Evolutionary conservation across 2,329 filamentous ascomycete genomes (phyloP), one percentile per base, ranked within the genome.

Genomic region (Aulographum hederae): DNA sequence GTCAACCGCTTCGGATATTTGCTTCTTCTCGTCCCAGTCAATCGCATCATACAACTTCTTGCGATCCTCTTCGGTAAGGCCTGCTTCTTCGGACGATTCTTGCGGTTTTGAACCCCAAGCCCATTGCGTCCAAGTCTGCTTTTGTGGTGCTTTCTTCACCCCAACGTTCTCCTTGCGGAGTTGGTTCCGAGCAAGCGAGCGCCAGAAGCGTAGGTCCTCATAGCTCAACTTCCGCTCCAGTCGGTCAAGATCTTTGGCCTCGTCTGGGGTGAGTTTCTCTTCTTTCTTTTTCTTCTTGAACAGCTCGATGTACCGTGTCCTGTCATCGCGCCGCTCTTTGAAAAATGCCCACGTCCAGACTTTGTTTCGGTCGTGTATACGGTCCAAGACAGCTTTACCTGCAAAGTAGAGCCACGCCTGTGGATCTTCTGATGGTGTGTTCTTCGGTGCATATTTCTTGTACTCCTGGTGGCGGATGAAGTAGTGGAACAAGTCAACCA

Each of bases 381-480:
- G 94, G 49, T 74, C 73, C 5, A 94, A 62, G 1, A 99, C 74
- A 14, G 86, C 81, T 43, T 92, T 69, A 15, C 78, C 85, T 2
- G 89, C 91, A 53, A 95, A 99, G 35, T 68, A 69, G 34, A 98
- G 61, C 89, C 89, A 99, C 0, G 86, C 89, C 23, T 72, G 70
- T 11, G 89, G 86, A 43, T 95, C 81, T 51, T 95, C 81, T 47
- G 84, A 92, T 0, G 82, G 79, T 0, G 69, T 67, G 35, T 74
- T 74, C 47, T 91, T 89, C 3, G 89, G 89, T 44, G 93, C 82
- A 36, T 84, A 64, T 44, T 78, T 86, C 50, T 91, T 91, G 60
- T 95, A 94, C 51, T 99, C 86, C 51, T 95, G 89, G 42, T 98
- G 89, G 19, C 86, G 76, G 43, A 94, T 79, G 52, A 95, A 98